Conservation (phyloP, 805 yeast species). For the Torulaspora franciscae region DNA sequence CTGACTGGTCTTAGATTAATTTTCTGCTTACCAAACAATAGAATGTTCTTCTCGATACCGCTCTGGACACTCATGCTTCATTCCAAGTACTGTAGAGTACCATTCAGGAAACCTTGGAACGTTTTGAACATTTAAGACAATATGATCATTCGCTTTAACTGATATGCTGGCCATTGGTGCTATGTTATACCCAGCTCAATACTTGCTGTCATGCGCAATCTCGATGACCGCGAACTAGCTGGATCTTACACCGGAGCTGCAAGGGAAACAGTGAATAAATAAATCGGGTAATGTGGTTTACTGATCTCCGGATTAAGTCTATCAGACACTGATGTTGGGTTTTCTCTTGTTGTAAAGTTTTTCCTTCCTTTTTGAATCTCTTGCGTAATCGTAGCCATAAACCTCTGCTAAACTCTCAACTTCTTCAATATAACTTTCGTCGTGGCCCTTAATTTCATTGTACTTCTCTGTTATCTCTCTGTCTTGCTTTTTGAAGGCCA, state of each 20-base stretch:
- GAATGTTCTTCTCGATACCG: not conserved
- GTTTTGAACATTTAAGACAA: not conserved
- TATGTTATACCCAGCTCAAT: not conserved
- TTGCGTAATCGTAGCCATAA: constrained; percentile 19
- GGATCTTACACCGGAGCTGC: too few relatives aligned
- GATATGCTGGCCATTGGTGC: not conserved
- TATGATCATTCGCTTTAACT: not conserved
- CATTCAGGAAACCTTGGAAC: not conserved
- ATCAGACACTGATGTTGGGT: not conserved
- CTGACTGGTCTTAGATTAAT: not conserved
- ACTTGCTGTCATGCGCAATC: too few relatives aligned
- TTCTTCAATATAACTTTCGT: constrained; percentile 2
- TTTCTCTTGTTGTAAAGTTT: constrained; percentile 12
- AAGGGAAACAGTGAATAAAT: too few relatives aligned
- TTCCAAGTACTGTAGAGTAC: not conserved
- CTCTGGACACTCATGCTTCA: not conserved
- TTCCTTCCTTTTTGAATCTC: constrained; percentile 9
- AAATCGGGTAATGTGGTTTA: too few relatives aligned
- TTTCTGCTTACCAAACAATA: not conserved
- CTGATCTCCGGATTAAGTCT: too few relatives aligned
- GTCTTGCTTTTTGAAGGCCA: constrained; percentile 18
- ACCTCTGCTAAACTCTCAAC: constrained; percentile 17
- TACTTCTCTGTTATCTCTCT: constrained; percentile 19
- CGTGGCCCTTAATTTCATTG: constrained; percentile 13
- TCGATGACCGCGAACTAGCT: too few relatives aligned